phyloP scores from a whole-genome alignment of 345 rosid species.

The Dovyalis caffra region DNA sequence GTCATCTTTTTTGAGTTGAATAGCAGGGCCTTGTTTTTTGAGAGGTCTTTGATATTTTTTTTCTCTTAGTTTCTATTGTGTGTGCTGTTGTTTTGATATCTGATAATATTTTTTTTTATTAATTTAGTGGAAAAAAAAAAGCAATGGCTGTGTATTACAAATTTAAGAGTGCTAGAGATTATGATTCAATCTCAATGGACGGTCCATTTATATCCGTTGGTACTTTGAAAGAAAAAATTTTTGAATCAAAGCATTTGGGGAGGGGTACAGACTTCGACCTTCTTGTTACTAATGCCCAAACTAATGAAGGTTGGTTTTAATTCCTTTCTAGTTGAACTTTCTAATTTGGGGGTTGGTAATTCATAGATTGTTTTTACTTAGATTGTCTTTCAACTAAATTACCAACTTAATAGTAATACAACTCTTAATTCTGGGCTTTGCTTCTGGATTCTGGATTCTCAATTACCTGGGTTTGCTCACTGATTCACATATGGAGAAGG shows the following conservation, averaged over 20 bases:
- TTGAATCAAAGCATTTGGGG: conserved; percentile 99
- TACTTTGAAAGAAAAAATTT: conserved; percentile 96
- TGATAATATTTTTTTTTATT: background rate
- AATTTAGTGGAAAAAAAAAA: background rate
- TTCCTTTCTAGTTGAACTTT: conserved; percentile 1
- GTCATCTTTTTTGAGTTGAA: conserved; percentile 16
- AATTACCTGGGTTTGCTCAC: background rate
- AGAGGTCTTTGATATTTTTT: conserved; percentile 17
- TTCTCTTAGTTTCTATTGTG: background rate
- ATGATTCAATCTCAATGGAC: conserved; percentile 88
- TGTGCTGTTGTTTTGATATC: conserved; percentile 4
- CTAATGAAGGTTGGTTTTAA: conserved; percentile 93
- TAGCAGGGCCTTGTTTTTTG: conserved; percentile 23
- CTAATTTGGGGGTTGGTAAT: background rate
- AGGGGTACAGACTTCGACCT: conserved; percentile 98
- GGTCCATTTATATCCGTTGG: conserved; percentile 98
- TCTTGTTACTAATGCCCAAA: conserved; percentile 97
- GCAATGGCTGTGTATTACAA: conserved; percentile 97
- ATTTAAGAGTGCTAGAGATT: conserved; percentile 99
- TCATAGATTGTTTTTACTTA: background rate
- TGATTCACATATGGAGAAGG: background rate
- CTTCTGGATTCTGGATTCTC: conserved; percentile 6
- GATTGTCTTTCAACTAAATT: background rate
- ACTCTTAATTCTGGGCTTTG: conserved; percentile 6
- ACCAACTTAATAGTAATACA: background rate